Percentiles rank a stretch among this genome's conserved stretches.
phyloP scores from a whole-genome alignment of 192 early-diverging fungal genomes.

The Linnemannia exigua region DNA sequence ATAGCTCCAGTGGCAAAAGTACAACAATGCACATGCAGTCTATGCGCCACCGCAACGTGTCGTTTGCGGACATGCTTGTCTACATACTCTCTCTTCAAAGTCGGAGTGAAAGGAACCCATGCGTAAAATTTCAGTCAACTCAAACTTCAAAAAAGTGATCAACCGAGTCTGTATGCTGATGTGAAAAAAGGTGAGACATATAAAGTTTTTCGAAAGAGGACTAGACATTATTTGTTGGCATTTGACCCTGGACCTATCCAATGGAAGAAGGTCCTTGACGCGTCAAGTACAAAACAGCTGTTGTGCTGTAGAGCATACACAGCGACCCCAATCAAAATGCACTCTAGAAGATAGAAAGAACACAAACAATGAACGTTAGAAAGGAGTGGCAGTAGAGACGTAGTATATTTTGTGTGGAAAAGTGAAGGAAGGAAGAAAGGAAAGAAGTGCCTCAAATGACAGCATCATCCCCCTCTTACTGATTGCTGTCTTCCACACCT shows the following conservation, averaged over 20 bases:
- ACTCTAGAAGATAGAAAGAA: not conserved
- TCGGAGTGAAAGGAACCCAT: too few relatives aligned
- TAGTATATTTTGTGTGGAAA: not conserved
- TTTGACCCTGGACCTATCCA: not conserved
- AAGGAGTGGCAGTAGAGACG: not conserved
- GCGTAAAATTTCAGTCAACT: too few relatives aligned
- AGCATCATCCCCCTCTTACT: not conserved
- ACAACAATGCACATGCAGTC: not conserved
- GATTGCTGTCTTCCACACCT: not conserved
- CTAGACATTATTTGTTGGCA: not conserved
- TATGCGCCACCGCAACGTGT: not conserved
- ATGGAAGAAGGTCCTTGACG: not conserved
- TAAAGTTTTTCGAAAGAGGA: not conserved
- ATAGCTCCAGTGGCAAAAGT: not conserved
- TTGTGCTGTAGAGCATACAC: not conserved
- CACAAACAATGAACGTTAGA: not conserved
- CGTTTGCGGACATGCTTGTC: not conserved
- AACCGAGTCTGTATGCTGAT: too few relatives aligned
- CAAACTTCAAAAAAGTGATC: too few relatives aligned
- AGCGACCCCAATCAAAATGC: not conserved
- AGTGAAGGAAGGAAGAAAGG: not conserved
- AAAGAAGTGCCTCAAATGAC: not conserved
- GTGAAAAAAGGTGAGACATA: not conserved
- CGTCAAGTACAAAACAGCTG: not conserved
- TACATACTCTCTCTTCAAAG: too few relatives aligned